These are phyloP conservation scores for Lumnitzera racemosa DNA, from an alignment of 345 rosid genomes.

Conservation along the genomic window DNA sequence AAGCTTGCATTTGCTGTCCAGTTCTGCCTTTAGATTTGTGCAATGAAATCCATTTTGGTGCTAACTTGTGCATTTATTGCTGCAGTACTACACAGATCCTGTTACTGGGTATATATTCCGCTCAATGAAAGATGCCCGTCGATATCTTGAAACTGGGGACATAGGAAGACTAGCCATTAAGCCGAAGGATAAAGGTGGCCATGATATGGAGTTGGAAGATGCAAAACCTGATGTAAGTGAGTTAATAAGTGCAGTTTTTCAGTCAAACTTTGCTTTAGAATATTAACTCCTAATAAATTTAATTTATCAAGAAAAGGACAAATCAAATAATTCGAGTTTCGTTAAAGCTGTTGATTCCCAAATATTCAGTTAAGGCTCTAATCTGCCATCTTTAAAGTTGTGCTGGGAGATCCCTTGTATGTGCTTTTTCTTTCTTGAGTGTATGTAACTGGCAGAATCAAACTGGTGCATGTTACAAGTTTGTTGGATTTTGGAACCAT, in stretches of 20 bases:
- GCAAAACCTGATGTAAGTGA: constrained; percentile 40
- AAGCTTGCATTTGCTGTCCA: too few relatives aligned
- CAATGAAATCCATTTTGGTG: background rate
- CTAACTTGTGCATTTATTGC: constrained; percentile 9
- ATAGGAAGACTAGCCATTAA: constrained; percentile 54
- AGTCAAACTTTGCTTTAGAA: background rate
- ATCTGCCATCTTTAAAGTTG: too few relatives aligned
- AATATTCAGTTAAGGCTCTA: too few relatives aligned
- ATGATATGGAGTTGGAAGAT: constrained; percentile 35
- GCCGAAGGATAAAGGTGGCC: constrained; percentile 28
- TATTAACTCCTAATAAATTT: background rate
- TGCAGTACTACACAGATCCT: constrained; percentile 82
- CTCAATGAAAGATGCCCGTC: constrained; percentile 71
- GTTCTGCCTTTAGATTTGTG: too few relatives aligned
- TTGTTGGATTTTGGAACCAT: too few relatives aligned
- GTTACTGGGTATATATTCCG: constrained; percentile 66
- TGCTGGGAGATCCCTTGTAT: too few relatives aligned
- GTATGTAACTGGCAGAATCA: too few relatives aligned
- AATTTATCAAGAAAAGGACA: too few relatives aligned
- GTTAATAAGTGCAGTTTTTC: constrained; percentile 1
- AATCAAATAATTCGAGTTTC: too few relatives aligned
- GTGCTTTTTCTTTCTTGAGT: too few relatives aligned
- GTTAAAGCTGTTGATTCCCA: too few relatives aligned
- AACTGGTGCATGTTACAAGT: too few relatives aligned
- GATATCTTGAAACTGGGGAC: constrained; percentile 64